Percentiles rank a stretch among this genome's conserved stretches.
Conservation (phyloP, 306 rosid genomes). For the Astragalus membranaceus region DNA sequence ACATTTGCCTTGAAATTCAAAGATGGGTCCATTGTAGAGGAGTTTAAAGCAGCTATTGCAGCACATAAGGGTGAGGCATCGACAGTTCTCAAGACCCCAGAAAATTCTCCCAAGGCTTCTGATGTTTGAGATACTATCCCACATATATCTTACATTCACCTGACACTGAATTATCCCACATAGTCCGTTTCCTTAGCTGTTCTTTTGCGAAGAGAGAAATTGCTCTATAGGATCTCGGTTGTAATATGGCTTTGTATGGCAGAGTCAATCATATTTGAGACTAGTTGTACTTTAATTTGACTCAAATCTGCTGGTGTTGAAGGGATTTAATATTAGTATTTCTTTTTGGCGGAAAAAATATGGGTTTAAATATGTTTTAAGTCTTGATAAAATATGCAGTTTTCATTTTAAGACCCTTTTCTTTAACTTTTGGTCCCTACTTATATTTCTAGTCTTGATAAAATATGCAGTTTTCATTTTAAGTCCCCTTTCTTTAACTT, state of each 20-base stretch:
- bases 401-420: no score
- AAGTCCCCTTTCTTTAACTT: no score
- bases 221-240: constrained; percentile 15
- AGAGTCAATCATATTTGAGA: constrained; percentile 41
- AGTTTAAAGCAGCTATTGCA: constrained; percentile 55
- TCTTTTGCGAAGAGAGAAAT: constrained; percentile 1
- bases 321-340: constrained; percentile 4
- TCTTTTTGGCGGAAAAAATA: no score
- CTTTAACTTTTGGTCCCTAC: no score
- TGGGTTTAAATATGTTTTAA: no score
- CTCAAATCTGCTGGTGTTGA: constrained; percentile 18
- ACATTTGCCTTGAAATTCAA: constrained; percentile 91
- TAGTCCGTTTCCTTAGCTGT: constrained; percentile 8
- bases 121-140: constrained; percentile 41
- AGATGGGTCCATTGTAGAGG: constrained; percentile 65
- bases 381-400: no score
- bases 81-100: constrained; percentile 54
- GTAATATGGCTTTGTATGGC: constrained; percentile 33
- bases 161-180: constrained; percentile 11
- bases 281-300: constrained; percentile 39
- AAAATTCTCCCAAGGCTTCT: constrained; percentile 68
- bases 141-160: background rate
- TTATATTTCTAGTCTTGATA: no score
- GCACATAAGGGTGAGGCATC: constrained; percentile 53
- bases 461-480: no score